Base-by-base conservation (phyloP, 495 filamentous ascomycete genomes). In the Lasiosphaeris hirsuta region DNA sequence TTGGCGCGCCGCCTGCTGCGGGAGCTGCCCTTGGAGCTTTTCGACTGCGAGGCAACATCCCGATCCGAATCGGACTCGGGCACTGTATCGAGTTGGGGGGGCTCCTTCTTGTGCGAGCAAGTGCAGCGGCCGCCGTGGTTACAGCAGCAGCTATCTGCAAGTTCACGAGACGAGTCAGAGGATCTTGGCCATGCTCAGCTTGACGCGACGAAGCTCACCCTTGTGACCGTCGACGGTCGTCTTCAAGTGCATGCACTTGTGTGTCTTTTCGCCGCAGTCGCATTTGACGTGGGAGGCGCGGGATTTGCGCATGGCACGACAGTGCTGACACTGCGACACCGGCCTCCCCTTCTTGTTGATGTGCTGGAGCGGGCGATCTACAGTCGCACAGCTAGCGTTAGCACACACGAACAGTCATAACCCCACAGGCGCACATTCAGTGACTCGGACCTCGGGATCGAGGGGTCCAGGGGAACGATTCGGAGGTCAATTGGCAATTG, bases 321-420 rank as follows among this genome's bases (percentile, higher is more conserved):
- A 99, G 78, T 97, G 94, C 66, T 89, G 81, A 74, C 94, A 99
- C 88, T 99, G 94, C 72, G 93, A 96, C 66, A 97, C 93, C 63
- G 94, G 94, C 64, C 94, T 89, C 73, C 94, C 94, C 67, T 99
- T 97, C 76, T 96, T 96, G 78, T 94, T 94, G 81, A 97, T 96
- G 72, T 94, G 94, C 70, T 87, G 86, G 59, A 99, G 84, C 61
- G 88, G 89, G 64, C 94, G 90, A 74, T 97, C 94, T 97, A 69
- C 59, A 56, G 34, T 58, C 13, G 53, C 67, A 63, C 61, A 17
- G 42, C 33, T 51, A 33, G 34, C 50, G 63, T 69, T 61, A 68
- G 65, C 61, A 59, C 51, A 56, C 4, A 23, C 10, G 18, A 10
- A 42, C 33, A 30, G n/a, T 10, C 11, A 14, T 13, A 60, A 51